Evolutionary conservation across 768 basidiomycete species (phyloP), one percentile per base, ranked within the genome.

Genomic region (Ephemerocybe angulata): DNA sequence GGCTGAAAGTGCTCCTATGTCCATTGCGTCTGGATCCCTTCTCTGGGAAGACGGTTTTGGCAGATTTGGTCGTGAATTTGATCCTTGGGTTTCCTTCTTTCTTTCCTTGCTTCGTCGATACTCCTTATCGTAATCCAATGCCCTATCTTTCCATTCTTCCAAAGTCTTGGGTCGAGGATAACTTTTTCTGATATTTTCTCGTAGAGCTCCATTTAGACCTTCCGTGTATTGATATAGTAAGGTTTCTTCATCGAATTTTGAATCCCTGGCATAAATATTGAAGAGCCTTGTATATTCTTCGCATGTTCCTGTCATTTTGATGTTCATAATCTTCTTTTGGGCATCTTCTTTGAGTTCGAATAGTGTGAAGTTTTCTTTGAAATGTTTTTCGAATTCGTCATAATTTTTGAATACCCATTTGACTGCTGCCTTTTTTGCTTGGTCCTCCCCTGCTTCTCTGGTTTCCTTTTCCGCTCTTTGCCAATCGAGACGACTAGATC

Each of bases 11-110:
- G 35, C 24, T 15, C 42, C 38, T 6, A 52, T 41, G 8, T 52
- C 51, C 51, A 52, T 52, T 10, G 51, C 51, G 28, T 52, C 29
- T 28, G 24, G 37, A 42, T 52, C 51, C 22, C 21, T 28, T 17
- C 25, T 47, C 15, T 17, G 46, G 27, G n/a, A 21, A 5, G 3
- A 25, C 15, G 11, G 42, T 6, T 21, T 24, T 21, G n/a, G 17
- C 25, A 19, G 15, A 4, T 47, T 24, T 28, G 5, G 25, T 6
- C 15, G 11, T 27, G 4, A 6, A 2, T 1, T 28, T 47, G 1
- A 4, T 27, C 11, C 15, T 28, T 27, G 7, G 4, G 11, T 47
- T 27, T 13, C 13, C 28, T 47, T 47, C 30, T 28, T 28, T 47
- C 25, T n/a, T n/a, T n/a, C n/a, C n/a, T n/a, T n/a, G n/a, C n/a